Evolutionary conservation across 2,329 filamentous ascomycete genomes (phyloP).

Genomic region (Berkeleyomyces rouxiae): DNA sequence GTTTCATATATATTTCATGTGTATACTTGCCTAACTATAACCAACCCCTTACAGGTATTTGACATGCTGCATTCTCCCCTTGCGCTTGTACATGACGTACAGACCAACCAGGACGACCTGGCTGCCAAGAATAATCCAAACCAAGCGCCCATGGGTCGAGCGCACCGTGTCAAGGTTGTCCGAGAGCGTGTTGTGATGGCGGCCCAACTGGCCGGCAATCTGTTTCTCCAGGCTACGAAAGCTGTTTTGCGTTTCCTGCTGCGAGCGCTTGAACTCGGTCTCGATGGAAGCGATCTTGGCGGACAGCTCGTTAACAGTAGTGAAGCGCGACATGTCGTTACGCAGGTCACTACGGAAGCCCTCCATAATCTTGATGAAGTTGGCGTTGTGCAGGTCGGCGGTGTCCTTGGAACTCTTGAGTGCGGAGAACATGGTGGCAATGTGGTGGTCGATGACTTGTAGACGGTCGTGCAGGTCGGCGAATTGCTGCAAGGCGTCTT

Average conservation of each 20-base stretch:
- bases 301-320: constrained; percentile 28
- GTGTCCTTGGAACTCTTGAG: constrained; percentile 33
- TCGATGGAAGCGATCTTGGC: constrained; percentile 36
- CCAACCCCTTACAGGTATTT: constrained; percentile 54
- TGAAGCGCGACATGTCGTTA: constrained; percentile 27
- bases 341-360: constrained; percentile 31
- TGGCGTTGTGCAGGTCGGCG: constrained; percentile 39
- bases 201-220: constrained; percentile 34
- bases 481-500: constrained; percentile 48
- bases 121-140: constrained; percentile 57
- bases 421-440: constrained; percentile 44
- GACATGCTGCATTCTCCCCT: constrained; percentile 62
- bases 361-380: constrained; percentile 25
- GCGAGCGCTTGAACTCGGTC: constrained; percentile 40
- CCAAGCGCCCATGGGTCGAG: constrained; percentile 35
- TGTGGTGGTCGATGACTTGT: constrained; percentile 53
- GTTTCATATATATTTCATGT: background rate
- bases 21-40: background rate
- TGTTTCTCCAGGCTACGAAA: constrained; percentile 33
- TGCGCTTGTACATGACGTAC: constrained; percentile 67
- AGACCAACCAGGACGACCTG: constrained; percentile 53
- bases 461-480: constrained; percentile 72
- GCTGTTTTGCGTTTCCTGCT: constrained; percentile 35
- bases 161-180: constrained; percentile 31
- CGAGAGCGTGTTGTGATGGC: constrained; percentile 33